Percentiles rank a stretch among this genome's conserved stretches.
These are phyloP conservation scores for Phytophthora pisi DNA, from an alignment of 352 stramenopile species.

Conservation along the genomic window DNA sequence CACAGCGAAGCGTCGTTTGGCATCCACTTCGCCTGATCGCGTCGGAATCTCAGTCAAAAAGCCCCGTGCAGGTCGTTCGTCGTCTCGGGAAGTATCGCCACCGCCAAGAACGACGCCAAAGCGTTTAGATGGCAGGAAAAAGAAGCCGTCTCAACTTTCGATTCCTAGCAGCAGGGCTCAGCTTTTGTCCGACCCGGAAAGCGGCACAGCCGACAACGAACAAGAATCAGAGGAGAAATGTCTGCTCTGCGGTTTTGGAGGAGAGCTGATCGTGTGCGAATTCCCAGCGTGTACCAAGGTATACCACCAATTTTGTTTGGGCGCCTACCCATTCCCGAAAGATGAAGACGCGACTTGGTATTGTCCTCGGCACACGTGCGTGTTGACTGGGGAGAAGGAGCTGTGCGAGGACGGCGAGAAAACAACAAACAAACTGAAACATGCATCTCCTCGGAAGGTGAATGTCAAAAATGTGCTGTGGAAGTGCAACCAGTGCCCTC, in stretches of 20 bases:
- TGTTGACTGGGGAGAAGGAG: constrained; percentile 65
- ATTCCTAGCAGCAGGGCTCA: constrained; percentile 44
- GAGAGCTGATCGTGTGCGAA: constrained; percentile 85
- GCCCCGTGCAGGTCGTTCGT: constrained; percentile 42
- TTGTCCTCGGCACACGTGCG: constrained; percentile 81
- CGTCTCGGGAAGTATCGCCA: constrained; percentile 52
- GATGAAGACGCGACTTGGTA: constrained; percentile 84
- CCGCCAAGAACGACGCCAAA: constrained; percentile 39
- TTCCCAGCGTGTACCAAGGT: constrained; percentile 84
- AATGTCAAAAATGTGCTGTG: constrained; percentile 69
- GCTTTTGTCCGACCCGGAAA: constrained; percentile 40
- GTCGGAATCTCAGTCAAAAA: constrained; percentile 48
- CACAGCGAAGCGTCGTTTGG: constrained; percentile 62
- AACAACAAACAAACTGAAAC: constrained; percentile 41
- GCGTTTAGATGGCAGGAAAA: constrained; percentile 36
- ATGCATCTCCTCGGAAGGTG: constrained; percentile 55
- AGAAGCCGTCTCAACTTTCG: constrained; percentile 50
- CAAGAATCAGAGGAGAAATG: constrained; percentile 81
- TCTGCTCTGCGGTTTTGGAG: constrained; percentile 78
- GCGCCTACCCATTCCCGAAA: constrained; percentile 77
- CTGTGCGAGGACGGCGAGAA: constrained; percentile 47
- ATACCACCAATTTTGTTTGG: constrained; percentile 88
- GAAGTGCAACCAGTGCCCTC: constrained; percentile 80
- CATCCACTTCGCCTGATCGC: constrained; percentile 49
- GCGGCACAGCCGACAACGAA: constrained; percentile 42